Percentiles rank a stretch among this genome's conserved stretches.
These are phyloP conservation scores for Pleurotus salmoneostramineus DNA, from an alignment of 768 basidiomycete genomes.

Conservation along the genomic window DNA sequence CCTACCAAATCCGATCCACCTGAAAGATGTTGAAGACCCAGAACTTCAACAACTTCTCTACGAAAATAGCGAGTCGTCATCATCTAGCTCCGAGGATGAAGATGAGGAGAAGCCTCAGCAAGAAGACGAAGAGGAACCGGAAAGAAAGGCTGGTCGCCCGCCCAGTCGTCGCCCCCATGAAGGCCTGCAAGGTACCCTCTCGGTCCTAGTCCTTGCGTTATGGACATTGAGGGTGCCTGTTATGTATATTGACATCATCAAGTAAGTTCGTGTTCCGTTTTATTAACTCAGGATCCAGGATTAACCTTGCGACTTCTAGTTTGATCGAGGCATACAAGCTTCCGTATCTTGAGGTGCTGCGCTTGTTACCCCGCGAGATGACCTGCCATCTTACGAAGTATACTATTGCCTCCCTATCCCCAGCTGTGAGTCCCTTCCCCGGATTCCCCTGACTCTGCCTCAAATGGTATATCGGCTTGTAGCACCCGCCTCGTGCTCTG, in stretches of 20 bases:
- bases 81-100: conserved; percentile 30
- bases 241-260: conserved; percentile 69
- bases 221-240: conserved; percentile 80
- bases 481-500: conserved; percentile 65
- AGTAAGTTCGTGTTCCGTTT: conserved; percentile 36
- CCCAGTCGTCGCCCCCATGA: conserved; percentile 25
- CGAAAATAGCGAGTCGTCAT: conserved; percentile 36
- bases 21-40: conserved; percentile 22
- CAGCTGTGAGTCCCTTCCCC: conserved; percentile 47
- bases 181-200: conserved; percentile 46
- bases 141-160: conserved; percentile 11
- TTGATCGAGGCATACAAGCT: conserved; percentile 71
- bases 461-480: background rate
- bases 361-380: conserved; percentile 59
- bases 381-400: conserved; percentile 71
- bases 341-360: conserved; percentile 75
- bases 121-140: conserved; percentile 8
- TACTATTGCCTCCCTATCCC: conserved; percentile 61
- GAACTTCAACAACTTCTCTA: conserved; percentile 39
- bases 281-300: conserved; percentile 6
- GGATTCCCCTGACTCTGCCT: conserved; percentile 1
- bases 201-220: conserved; percentile 69
- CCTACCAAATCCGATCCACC: conserved; percentile 10
- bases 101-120: conserved; percentile 12
- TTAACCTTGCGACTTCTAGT: conserved; percentile 32